Conservation (phyloP, 2,329 filamentous ascomycete genomes). For the Ophiostoma sp. region DNA sequence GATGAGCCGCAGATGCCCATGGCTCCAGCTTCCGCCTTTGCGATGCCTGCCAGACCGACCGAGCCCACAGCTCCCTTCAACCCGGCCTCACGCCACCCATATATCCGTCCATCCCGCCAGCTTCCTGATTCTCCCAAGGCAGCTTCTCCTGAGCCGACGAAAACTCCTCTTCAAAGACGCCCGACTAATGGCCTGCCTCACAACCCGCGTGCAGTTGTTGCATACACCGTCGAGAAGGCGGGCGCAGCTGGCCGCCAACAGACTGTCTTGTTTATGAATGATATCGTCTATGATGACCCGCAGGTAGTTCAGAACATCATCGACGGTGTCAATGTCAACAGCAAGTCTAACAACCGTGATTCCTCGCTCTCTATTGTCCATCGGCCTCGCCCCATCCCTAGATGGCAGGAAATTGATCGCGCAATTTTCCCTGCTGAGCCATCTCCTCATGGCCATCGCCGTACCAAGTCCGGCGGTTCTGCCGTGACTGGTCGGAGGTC, state of each 20-base stretch:
- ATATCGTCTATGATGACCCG: conserved; percentile 52
- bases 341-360: conserved; percentile 21
- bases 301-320: conserved; percentile 46
- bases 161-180: conserved; percentile 41
- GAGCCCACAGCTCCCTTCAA: conserved; percentile 5
- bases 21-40: background rate
- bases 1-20: background rate
- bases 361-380: conserved; percentile 43
- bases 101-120: conserved; percentile 34
- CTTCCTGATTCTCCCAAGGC: conserved; percentile 31
- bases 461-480: conserved; percentile 47
- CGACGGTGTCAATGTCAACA: conserved; percentile 36
- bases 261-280: conserved; percentile 52
- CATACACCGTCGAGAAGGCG: conserved; percentile 32
- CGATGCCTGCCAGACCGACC: background rate
- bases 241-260: conserved; percentile 35
- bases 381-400: conserved; percentile 52
- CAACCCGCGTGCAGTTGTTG: conserved; percentile 41
- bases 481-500: conserved; percentile 40
- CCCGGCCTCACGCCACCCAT: conserved; percentile 11
- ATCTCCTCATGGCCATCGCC: conserved; percentile 40
- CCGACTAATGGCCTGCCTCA: conserved; percentile 44
- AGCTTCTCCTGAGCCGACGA: conserved; percentile 33
- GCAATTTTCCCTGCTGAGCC: conserved; percentile 44
- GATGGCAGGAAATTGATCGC: conserved; percentile 43